Evolutionary conservation across 139 green algal species (phyloP).

Genomic region (Ettlia oleoabundans): DNA sequence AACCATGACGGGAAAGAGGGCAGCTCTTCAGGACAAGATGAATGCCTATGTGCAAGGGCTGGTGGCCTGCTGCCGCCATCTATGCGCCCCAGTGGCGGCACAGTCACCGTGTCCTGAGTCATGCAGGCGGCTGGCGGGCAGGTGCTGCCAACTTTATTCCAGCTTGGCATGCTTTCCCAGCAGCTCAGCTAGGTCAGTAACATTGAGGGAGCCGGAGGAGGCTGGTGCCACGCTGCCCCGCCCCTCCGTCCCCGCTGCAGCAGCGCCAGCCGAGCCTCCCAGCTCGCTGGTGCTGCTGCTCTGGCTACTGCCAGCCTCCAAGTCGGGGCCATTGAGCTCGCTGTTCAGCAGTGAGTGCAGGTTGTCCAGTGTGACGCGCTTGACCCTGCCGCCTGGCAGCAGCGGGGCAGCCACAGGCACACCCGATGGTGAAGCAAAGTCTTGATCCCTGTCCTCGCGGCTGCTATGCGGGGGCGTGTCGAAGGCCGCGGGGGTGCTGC

Average conservation of each 20-base stretch:
- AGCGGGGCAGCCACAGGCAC: neutral
- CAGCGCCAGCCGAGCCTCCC: neutral
- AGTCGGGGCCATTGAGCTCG: too few relatives aligned
- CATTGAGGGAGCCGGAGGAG: neutral
- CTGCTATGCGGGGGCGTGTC: neutral
- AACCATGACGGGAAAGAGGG: too few relatives aligned
- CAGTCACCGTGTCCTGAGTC: too few relatives aligned
- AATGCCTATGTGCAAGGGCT: too few relatives aligned
- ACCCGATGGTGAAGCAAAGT: neutral
- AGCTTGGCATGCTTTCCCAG: constrained; percentile 36
- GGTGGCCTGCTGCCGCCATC: too few relatives aligned
- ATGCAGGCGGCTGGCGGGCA: too few relatives aligned
- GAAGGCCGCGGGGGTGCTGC: neutral
- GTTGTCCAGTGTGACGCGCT: constrained; percentile 27
- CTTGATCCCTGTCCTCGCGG: neutral
- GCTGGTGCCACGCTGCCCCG: neutral
- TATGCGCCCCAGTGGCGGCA: too few relatives aligned
- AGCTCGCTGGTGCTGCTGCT: neutral
- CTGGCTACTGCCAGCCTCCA: constrained; percentile 9
- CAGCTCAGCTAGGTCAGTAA: constrained; percentile 33
- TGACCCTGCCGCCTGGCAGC: constrained; percentile 2
- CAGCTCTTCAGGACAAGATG: too few relatives aligned
- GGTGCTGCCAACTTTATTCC: neutral
- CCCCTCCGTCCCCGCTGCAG: neutral
- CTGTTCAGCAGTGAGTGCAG: constrained; percentile 21